Base-by-base conservation (phyloP, 768 basidiomycete species). In the Tricholoma sp. region DNA sequence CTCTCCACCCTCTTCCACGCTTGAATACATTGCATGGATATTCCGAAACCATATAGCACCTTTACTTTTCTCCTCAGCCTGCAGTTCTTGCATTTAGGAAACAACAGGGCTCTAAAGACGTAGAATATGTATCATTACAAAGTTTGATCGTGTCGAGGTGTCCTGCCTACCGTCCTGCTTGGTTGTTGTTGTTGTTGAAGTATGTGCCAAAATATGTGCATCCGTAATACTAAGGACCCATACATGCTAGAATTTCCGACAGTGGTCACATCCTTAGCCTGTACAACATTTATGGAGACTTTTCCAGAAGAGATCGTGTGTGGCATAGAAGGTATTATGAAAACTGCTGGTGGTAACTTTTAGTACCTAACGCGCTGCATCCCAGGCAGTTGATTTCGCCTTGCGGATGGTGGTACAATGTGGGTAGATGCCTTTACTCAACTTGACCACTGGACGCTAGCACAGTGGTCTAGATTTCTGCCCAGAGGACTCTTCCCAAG, bases 391-490 rank as follows among this genome's bases (percentile, higher is more conserved):
- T 61, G 58, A 63, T 82, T n/a, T 32, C 70, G 71, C 21, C 63
- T 76, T 4, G 58, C 67, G 16, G 80, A 81, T 55, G 79, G 80
- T 18, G 80, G 80, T 5, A 81, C 79, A 19, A 54, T 82, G 80
- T 80, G 52, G 59, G 73, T 56, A 18, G n/a, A 39, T 1, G 11
- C 24, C 11, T 18, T 19, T 27, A 11, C 43, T 58, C 16, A 37
- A 34, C 41, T 22, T 54, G 46, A 22, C 14, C 16, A 45, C 29
- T 53, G n/a, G 14, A 45, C 39, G 41, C 50, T 35, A 58, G 31
- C 52, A 46, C 10, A 80, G 80, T 49, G 79, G 79, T 6, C 61
- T 82, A 14, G 80, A 82, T 63, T 76, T 79, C 58, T 73, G 79
- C 10, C 77, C 77, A 9, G 66, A 69, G 5, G 64, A 71, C 55